Evolutionary conservation across 495 filamentous ascomycete genomes (phyloP).

Genomic region (Xylaria nigripes): DNA sequence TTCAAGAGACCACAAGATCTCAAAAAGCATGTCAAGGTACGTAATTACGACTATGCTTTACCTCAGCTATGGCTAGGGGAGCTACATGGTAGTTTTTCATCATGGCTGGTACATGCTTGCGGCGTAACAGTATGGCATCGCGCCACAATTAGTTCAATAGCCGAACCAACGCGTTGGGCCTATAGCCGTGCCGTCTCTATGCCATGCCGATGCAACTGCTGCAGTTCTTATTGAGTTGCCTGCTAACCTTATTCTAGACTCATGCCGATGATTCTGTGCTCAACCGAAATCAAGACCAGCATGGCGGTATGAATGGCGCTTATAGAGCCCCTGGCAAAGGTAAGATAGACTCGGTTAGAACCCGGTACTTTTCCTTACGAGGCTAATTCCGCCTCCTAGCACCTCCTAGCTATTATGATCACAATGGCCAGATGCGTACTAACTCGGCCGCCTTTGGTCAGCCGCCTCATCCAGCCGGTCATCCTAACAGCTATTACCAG

Average conservation of each 20-base stretch:
- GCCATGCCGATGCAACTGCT: not conserved
- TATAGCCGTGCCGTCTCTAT: not conserved
- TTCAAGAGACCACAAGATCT: constrained; percentile 99
- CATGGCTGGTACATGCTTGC: not conserved
- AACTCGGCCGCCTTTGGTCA: constrained; percentile 45
- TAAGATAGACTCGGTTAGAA: constrained; percentile 30
- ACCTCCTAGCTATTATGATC: constrained; percentile 49
- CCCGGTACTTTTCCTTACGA: constrained; percentile 24
- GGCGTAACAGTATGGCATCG: no score
- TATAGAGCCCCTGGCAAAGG: constrained; percentile 50
- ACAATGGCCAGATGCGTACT: constrained; percentile 50
- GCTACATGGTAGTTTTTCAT: not conserved
- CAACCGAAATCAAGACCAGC: constrained; percentile 62
- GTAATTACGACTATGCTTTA: not conserved
- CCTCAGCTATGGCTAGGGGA: not conserved
- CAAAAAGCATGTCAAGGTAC: constrained; percentile 94
- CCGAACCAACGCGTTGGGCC: not conserved
- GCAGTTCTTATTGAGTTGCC: not conserved
- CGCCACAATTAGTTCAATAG: no score
- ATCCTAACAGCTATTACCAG: constrained; percentile 46
- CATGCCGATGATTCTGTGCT: constrained; percentile 96
- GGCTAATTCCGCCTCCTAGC: constrained; percentile 43
- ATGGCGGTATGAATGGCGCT: constrained; percentile 51
- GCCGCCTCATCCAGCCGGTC: constrained; percentile 36
- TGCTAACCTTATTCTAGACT: constrained; percentile 41